A percentile compares a stretch with the other conserved stretches of the same genome.
These are phyloP conservation scores for Diaporthe helianthi DNA, from an alignment of 2,329 filamentous ascomycete species.

Conservation along the genomic window DNA sequence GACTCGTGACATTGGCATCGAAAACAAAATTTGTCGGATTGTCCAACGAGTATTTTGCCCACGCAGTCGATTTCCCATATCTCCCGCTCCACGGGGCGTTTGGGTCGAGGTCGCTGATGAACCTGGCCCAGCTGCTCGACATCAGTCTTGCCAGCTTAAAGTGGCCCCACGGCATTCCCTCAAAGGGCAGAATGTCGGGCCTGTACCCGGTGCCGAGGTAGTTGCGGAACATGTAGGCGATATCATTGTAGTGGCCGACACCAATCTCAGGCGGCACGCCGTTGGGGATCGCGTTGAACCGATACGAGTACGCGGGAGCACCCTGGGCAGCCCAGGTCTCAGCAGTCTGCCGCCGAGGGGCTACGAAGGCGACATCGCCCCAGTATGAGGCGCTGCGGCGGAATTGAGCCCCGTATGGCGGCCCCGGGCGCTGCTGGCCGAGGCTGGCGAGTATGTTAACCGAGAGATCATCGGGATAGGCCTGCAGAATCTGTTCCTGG, in stretches of 20 bases:
- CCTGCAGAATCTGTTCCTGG: background rate
- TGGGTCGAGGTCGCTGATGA: conserved; percentile 35
- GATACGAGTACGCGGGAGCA: conserved; percentile 14
- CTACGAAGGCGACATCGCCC: conserved; percentile 27
- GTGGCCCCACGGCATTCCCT: background rate
- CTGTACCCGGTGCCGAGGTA: conserved; percentile 23
- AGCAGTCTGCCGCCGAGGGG: conserved; percentile 23
- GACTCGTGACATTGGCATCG: conserved; percentile 18
- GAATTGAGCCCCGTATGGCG: conserved; percentile 31
- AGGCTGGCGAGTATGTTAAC: conserved; percentile 19
- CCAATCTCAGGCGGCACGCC: conserved; percentile 20
- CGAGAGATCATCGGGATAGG: conserved; percentile 11
- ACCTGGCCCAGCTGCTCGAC: conserved; percentile 35
- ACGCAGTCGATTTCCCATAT: background rate
- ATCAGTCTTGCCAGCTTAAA: conserved; percentile 31
- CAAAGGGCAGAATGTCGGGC: conserved; percentile 8
- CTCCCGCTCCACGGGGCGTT: conserved; percentile 25
- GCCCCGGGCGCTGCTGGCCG: background rate
- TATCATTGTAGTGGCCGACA: conserved; percentile 25
- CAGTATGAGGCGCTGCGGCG: conserved; percentile 34
- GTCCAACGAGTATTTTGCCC: background rate
- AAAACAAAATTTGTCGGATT: conserved; percentile 15
- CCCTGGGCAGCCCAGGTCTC: conserved; percentile 17
- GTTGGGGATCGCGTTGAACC: conserved; percentile 25
- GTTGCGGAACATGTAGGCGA: conserved; percentile 34